Percentiles rank a stretch among this genome's conserved stretches.
Evolutionary conservation across 179 eudicot species (phyloP).

Genomic region (Spinacia oleracea): DNA sequence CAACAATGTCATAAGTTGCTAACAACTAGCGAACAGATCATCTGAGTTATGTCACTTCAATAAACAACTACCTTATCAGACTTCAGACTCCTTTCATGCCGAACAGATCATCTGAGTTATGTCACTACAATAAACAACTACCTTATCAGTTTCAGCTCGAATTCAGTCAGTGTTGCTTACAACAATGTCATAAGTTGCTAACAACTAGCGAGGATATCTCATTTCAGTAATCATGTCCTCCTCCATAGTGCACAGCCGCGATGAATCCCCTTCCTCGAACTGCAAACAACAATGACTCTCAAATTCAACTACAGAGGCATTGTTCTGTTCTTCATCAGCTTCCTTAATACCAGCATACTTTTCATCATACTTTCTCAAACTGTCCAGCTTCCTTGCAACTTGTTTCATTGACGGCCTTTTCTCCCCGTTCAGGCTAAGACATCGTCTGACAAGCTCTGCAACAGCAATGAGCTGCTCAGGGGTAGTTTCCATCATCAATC

Average conservation of each 20-base stretch:
- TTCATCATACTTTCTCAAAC: background rate
- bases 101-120: too few species aligned
- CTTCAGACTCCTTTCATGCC: too few species aligned
- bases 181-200: background rate
- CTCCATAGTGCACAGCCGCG: background rate
- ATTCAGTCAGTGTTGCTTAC: too few species aligned
- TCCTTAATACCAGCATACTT: background rate
- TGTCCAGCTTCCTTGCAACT: background rate
- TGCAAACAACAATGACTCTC: too few species aligned
- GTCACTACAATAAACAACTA: too few species aligned
- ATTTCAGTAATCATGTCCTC: background rate
- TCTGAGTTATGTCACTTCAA: too few species aligned
- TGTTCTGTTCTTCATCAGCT: background rate
- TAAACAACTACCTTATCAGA: too few species aligned
- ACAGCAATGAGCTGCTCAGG: background rate
- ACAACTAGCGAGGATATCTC: background rate
- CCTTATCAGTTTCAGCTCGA: too few species aligned
- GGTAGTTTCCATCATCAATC: constrained; percentile 3
- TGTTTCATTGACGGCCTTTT: constrained; percentile 2
- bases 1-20: too few species aligned
- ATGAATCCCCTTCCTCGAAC: background rate
- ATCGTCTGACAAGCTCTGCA: background rate
- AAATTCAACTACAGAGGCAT: background rate
- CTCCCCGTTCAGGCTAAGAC: background rate
- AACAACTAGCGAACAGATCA: too few species aligned